Evolutionary conservation across 495 filamentous ascomycete species (phyloP), one percentile per base, ranked within the genome.

Genomic region (Aspergillus saccharolyticus): DNA sequence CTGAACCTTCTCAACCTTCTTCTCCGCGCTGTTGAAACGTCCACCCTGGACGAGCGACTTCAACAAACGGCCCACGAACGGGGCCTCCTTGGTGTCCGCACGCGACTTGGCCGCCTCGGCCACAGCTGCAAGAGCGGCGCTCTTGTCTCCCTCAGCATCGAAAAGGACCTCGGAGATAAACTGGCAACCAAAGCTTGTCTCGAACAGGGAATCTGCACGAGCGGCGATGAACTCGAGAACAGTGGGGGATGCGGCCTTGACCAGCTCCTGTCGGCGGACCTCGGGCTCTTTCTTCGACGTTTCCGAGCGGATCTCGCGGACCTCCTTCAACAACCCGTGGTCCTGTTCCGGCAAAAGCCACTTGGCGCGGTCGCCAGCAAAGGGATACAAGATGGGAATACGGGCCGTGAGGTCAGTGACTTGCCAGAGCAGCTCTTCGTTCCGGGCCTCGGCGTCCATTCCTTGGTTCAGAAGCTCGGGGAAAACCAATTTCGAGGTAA

Each of bases 271-370:
- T 49, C 86, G 85, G 30, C 95, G 83, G 39, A 82, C 71, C 16
- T 83, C 83, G 2, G 89, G 78, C 55, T 95, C 89, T 69, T 99
- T 99, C 75, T 97, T 99, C 53, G 90, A 95, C 15, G 90, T 94
- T 25, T 79, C 83, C 58, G 83, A 81, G 28, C 91, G 84, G 57
- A 90, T 82, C 47, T 83, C 81, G 61, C 90, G 87, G 42, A 97
- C 74, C 65, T 93, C 87, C 56, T 81, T 73, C 22, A 97, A 72
- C 12, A 91, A 63, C 44, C 82, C 78, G 42, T 88, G 64, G 62
- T 90, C 86, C 15, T 71, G 64, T 9, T 79, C 74, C 1, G 84
- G 75, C 56, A 83, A 77, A 44, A 97, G 83, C 60, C 93, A 81
- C 62, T 83, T 86, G 61, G 83, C 87, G 17, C 83, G 82, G 47